These are phyloP conservation scores for Euryodendron excelsum DNA, from an alignment of 148 eudicot species.

Conservation along the genomic window DNA sequence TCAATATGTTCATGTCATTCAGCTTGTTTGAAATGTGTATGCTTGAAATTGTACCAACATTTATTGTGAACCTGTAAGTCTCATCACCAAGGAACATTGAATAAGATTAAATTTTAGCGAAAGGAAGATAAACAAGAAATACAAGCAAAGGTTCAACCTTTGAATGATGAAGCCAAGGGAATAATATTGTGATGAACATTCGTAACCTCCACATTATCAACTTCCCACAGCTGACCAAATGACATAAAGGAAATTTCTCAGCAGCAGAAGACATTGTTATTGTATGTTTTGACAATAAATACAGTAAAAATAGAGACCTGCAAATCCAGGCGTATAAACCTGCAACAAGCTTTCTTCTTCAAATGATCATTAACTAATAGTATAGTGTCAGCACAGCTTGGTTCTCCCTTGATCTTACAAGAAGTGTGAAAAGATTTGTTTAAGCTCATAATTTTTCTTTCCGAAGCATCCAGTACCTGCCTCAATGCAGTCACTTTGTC, in stretches of 20 bases:
- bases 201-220: conserved; percentile 44
- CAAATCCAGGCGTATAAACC: conserved; percentile 49
- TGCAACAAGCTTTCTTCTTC: conserved; percentile 53
- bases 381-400: conserved; percentile 34
- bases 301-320: conserved; percentile 51
- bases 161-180: conserved; percentile 55
- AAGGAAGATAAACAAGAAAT: conserved; percentile 3
- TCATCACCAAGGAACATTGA: background rate
- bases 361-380: conserved; percentile 40
- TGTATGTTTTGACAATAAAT: background rate
- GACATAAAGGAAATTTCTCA: conserved; percentile 25
- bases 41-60: conserved; percentile 35
- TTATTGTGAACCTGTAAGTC: conserved; percentile 56
- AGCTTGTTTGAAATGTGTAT: conserved; percentile 35
- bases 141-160: conserved; percentile 44
- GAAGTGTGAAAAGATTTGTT: conserved; percentile 40
- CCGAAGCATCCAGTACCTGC: conserved; percentile 42
- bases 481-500: conserved; percentile 40
- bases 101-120: background rate
- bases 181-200: conserved; percentile 39
- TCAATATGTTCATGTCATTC: conserved; percentile 46
- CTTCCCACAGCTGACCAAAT: conserved; percentile 58
- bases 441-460: conserved; percentile 40
- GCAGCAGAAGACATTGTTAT: conserved; percentile 12
- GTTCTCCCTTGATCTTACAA: conserved; percentile 45